phyloP scores from a whole-genome alignment of 2,329 filamentous ascomycete genomes.

The Berkeleyomyces basicola region DNA sequence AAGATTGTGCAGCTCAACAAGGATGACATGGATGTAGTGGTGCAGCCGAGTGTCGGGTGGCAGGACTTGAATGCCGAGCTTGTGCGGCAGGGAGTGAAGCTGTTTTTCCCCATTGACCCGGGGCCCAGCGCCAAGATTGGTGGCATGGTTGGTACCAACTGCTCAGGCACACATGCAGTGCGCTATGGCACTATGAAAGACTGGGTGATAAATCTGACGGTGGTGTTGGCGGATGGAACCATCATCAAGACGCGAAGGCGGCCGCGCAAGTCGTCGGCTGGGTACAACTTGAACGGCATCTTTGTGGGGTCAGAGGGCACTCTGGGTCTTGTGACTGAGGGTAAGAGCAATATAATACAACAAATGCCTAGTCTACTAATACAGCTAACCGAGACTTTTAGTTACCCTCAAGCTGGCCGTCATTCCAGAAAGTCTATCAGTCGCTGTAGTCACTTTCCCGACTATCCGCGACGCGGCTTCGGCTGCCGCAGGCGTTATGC shows the following conservation, averaged over 20 bases:
- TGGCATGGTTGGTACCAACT: constrained; percentile 69
- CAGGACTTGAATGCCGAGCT: constrained; percentile 65
- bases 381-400: constrained; percentile 12
- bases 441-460: constrained; percentile 67
- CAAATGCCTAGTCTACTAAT: no score
- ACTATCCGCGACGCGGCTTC: constrained; percentile 59
- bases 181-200: constrained; percentile 78
- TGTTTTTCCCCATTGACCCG: constrained; percentile 87
- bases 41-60: constrained; percentile 86
- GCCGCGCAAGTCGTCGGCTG: constrained; percentile 67
- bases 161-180: constrained; percentile 63
- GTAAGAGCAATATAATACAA: constrained; percentile 17
- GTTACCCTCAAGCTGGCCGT: constrained; percentile 66
- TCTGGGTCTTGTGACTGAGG: constrained; percentile 62
- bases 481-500: constrained; percentile 60
- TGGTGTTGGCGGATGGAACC: constrained; percentile 62
- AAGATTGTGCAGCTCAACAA: constrained; percentile 62
- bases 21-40: constrained; percentile 82
- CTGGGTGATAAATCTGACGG: constrained; percentile 70
- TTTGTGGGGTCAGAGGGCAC: constrained; percentile 76
- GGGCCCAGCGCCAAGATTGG: constrained; percentile 59
- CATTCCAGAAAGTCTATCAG: constrained; percentile 57
- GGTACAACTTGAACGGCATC: constrained; percentile 65
- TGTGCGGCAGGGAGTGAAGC: constrained; percentile 50
- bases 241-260: constrained; percentile 63